Percentiles rank a stretch among this genome's conserved stretches.
These are phyloP conservation scores for Aspergillus tanneri DNA, from an alignment of 2,329 filamentous ascomycete species.

Conservation along the genomic window DNA sequence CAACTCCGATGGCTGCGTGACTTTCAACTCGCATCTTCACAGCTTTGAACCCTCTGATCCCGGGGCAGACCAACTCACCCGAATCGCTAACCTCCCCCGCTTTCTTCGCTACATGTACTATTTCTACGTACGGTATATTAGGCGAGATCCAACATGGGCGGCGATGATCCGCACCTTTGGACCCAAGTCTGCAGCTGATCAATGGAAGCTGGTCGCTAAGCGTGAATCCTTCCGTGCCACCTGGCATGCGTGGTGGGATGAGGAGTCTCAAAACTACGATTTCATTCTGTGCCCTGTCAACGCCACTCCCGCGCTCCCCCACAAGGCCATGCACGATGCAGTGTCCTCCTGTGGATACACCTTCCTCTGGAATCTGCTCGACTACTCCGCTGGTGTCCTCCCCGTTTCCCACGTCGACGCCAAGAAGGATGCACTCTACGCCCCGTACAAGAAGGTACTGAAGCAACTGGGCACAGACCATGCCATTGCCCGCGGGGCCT, in stretches of 20 bases:
- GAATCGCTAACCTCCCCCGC: slow-evolving; percentile 69
- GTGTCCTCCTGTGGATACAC: slow-evolving; percentile 89
- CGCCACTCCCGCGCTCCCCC: slow-evolving; percentile 83
- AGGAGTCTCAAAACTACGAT: slow-evolving; percentile 67
- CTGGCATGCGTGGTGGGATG: slow-evolving; percentile 86
- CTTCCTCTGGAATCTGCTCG: slow-evolving; percentile 89
- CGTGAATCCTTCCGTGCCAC: slow-evolving; percentile 73
- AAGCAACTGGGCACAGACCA: slow-evolving; percentile 58
- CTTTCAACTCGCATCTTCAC: slow-evolving; percentile 73
- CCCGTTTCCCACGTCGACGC: slow-evolving; percentile 81
- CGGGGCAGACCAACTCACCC: slow-evolving; percentile 72
- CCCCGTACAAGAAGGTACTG: slow-evolving; percentile 46
- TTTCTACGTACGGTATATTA: slow-evolving; percentile 82
- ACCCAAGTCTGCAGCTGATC: slow-evolving; percentile 70
- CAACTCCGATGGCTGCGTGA: slow-evolving; percentile 79
- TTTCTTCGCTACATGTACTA: slow-evolving; percentile 83
- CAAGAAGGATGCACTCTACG: slow-evolving; percentile 63
- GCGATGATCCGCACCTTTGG: slow-evolving; percentile 71
- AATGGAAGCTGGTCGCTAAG: slow-evolving; percentile 76
- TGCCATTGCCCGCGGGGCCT: slow-evolving; percentile 76
- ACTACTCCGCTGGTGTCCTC: slow-evolving; percentile 79
- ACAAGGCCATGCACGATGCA: slow-evolving; percentile 80
- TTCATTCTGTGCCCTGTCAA: slow-evolving; percentile 82
- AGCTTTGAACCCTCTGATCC: slow-evolving; percentile 76
- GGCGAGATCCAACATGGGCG: slow-evolving; percentile 74